Evolutionary conservation across 2,329 filamentous ascomycete genomes (phyloP), one percentile per base, ranked within the genome.

Genomic region (Bimuria novae-zelandiae): DNA sequence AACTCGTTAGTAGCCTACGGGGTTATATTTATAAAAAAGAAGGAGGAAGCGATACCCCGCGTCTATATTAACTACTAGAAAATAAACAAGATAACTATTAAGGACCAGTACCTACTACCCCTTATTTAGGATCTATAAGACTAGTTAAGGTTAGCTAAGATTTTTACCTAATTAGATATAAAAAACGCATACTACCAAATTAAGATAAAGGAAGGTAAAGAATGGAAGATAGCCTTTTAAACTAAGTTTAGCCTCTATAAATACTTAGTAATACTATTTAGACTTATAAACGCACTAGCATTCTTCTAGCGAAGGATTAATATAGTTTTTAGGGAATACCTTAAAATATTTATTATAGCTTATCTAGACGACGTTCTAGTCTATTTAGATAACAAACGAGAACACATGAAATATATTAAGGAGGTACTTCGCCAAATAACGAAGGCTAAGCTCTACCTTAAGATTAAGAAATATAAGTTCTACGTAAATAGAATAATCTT

Each of bases 321-420:
- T 52, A 49, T 51, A 22, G 36, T 48, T 3, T 33, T 60, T 49
- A 41, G 12, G 11, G 21, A 49, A 3, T 50, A 51, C 41, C 10
- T 60, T 19, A 27, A 58, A 50, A 52, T 52, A n/a, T 51, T 56
- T 33, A 49, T 39, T 56, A 59, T 53, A 21, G 27, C 47, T 8
- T 62, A 59, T 33, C 25, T 60, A 54, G 37, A 60, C 45, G 52
- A 62, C 49, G 54, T 62, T n/a, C 30, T 62, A 42, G 56, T 62
- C 19, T 40, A 40, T 11, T 29, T 29, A 11, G 8, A 11, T 3
- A 14, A 40, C 1, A 6, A 23, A 12, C 4, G 29, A 16, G 2
- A 27, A 6, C 29, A 27, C 19, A 30, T 8, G 11, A 10, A 29
- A 29, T 23, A 29, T 16, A 16, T 42, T 4, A 4, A 30, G 3